These are phyloP conservation scores for Vaccinium macrocarpon DNA, from an alignment of 148 eudicot species.

Conservation along the genomic window DNA sequence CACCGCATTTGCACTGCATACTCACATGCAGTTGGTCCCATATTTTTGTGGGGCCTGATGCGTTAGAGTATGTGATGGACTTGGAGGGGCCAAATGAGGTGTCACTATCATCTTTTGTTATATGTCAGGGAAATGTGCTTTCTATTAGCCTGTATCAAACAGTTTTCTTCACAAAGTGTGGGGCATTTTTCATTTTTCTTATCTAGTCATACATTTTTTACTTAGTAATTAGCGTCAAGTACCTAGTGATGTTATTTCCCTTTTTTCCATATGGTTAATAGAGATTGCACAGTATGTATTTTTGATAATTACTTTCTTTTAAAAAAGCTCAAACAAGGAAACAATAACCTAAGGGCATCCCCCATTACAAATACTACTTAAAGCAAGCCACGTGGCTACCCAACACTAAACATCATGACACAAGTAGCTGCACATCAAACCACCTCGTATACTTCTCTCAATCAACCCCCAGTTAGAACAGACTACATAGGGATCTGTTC, in stretches of 20 bases:
- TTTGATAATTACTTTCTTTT: neutral
- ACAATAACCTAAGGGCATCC: neutral
- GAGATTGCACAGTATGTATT: neutral
- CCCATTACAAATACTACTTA: neutral
- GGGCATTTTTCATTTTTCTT: neutral
- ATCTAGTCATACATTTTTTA: neutral
- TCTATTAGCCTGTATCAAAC: neutral
- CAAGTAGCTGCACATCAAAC: neutral
- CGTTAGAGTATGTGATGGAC: neutral
- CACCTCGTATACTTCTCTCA: neutral
- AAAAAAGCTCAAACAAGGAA: neutral
- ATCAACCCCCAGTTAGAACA: neutral
- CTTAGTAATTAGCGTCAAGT: neutral
- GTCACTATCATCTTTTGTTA: neutral
- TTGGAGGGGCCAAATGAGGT: neutral
- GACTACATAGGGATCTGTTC: neutral
- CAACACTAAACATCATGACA: neutral
- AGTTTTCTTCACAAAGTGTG: neutral
- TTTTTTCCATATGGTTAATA: neutral
- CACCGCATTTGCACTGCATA: neutral
- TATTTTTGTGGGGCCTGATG: neutral
- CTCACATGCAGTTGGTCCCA: neutral
- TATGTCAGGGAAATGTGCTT: neutral
- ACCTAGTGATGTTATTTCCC: neutral
- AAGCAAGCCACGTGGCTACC: constrained; percentile 1